Evolutionary conservation across 192 early-diverging fungal species (phyloP), one percentile per base, ranked within the genome.

Genomic region (Coemansia sp.): DNA sequence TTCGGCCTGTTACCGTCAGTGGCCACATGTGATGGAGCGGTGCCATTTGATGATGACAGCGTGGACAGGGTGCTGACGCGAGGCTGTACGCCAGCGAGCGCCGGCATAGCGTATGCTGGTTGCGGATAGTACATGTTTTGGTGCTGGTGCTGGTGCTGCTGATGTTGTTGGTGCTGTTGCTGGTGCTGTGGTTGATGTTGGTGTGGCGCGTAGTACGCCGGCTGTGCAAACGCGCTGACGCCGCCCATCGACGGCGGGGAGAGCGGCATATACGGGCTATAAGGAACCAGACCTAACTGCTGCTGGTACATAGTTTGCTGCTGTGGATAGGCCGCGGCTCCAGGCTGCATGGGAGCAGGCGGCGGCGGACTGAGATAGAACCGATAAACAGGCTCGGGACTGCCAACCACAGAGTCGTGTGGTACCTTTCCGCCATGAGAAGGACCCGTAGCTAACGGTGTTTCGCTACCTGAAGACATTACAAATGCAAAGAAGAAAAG

Each of bases 361-460:
- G 73, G 78, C 29, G 78, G 78, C 29, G 78, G 78, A 22, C 78
- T 81, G 46, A 81, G 71, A 50, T 81, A 81, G 65, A 81, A 76
- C 55, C 78, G 62, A 42, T 76, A 81, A 24, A 81, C 78, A 1
- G 78, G 78, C 61, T 81, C 78, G 6, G 72, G 62, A 36, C 66
- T 80, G n/a, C 61, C 39, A 24, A 59, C n/a, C n/a, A 20, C 27
- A 17, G 60, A 22, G 22, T 38, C 61, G 11, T 55, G 20, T 7
- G 51, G 44, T n/a, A 56, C n/a, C 29, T 63, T 62, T 44, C 42
- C 27, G 17, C 62, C 61, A 31, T 70, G 44, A 5, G 53, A 5
- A 11, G 53, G 39, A 17, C 68, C 67, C 56, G 72, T 29, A 2
- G 70, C 77, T 67, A 80, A 64, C 24, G 69, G 69, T 17, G 77